Conservation (phyloP, 2,329 filamentous ascomycete genomes). For the Sordariomycetes sp. region DNA sequence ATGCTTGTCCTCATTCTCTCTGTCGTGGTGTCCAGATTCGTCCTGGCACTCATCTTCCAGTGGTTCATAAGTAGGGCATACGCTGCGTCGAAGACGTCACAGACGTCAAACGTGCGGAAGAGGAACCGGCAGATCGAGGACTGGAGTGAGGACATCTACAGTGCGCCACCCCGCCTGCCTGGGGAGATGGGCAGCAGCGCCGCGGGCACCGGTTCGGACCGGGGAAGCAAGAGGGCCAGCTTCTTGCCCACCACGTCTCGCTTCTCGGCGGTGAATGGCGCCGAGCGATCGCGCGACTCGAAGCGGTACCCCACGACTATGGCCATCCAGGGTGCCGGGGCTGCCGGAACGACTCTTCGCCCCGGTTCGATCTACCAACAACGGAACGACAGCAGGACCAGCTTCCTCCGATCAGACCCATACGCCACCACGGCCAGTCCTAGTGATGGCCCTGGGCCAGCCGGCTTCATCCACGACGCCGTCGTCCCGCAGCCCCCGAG, state of each 20-base stretch:
- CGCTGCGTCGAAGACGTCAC: conserved; percentile 72
- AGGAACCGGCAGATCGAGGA: conserved; percentile 91
- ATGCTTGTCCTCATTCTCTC: conserved; percentile 84
- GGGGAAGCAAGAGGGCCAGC: conserved; percentile 67
- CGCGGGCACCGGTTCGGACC: conserved; percentile 41
- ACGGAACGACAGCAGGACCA: conserved; percentile 47
- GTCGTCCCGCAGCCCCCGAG: conserved; percentile 93
- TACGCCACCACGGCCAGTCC: conserved; percentile 39
- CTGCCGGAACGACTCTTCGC: conserved; percentile 58
- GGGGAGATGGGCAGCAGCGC: conserved; percentile 59
- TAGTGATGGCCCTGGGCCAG: conserved; percentile 62
- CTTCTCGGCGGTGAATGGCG: conserved; percentile 81
- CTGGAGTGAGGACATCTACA: conserved; percentile 96
- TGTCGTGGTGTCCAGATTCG: conserved; percentile 75
- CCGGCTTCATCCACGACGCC: conserved; percentile 90
- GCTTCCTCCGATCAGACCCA: conserved; percentile 48
- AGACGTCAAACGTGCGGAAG: conserved; percentile 68
- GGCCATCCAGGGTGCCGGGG: conserved; percentile 73
- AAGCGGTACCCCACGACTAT: conserved; percentile 71
- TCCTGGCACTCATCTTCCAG: conserved; percentile 83
- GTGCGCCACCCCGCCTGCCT: conserved; percentile 68
- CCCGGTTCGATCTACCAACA: conserved; percentile 61
- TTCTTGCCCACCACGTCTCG: conserved; percentile 90
- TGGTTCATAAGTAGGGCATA: conserved; percentile 90
- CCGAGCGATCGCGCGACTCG: conserved; percentile 42